Evolutionary conservation across 2,329 filamentous ascomycete species (phyloP).

Genomic region (Aspergillus phoenicis): DNA sequence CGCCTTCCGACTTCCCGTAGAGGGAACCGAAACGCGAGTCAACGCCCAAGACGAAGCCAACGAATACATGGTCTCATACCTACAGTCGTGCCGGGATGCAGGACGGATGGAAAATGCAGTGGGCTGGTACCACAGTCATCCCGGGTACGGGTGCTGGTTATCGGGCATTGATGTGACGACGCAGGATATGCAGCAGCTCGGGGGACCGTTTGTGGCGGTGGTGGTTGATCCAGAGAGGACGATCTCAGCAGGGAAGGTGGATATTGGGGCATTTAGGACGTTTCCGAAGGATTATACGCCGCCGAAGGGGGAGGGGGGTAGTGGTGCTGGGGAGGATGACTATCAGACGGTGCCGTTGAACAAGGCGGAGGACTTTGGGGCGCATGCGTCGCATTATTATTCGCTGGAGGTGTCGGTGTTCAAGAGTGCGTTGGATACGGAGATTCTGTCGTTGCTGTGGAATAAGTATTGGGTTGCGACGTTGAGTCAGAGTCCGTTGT

Average conservation of each 20-base stretch:
- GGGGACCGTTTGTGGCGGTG: constrained; percentile 90
- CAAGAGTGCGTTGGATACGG: constrained; percentile 87
- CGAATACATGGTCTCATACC: constrained; percentile 92
- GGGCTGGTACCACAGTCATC: constrained; percentile 98
- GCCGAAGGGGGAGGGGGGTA: constrained; percentile 48
- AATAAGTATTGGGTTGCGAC: constrained; percentile 98
- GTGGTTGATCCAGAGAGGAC: constrained; percentile 97
- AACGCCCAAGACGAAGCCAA: constrained; percentile 96
- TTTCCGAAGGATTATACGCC: constrained; percentile 75
- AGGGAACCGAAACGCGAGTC: constrained; percentile 97
- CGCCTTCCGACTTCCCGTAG: constrained; percentile 88
- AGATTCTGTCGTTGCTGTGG: constrained; percentile 87
- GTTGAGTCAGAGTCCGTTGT: constrained; percentile 83
- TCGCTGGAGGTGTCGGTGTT: constrained; percentile 88
- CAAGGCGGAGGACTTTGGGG: constrained; percentile 95
- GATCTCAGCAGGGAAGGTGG: constrained; percentile 90
- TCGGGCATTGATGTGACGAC: constrained; percentile 94
- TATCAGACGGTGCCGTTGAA: constrained; percentile 72
- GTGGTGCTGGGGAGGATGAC: constrained; percentile 35
- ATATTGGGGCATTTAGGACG: constrained; percentile 95
- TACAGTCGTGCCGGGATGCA: constrained; percentile 72
- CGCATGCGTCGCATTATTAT: constrained; percentile 89
- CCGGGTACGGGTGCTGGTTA: constrained; percentile 97
- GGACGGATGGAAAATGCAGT: constrained; percentile 87
- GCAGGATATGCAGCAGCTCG: constrained; percentile 82